Evolutionary conservation across 768 basidiomycete genomes (phyloP), one percentile per base, ranked within the genome.

Genomic region (Leccinum uliginosum): DNA sequence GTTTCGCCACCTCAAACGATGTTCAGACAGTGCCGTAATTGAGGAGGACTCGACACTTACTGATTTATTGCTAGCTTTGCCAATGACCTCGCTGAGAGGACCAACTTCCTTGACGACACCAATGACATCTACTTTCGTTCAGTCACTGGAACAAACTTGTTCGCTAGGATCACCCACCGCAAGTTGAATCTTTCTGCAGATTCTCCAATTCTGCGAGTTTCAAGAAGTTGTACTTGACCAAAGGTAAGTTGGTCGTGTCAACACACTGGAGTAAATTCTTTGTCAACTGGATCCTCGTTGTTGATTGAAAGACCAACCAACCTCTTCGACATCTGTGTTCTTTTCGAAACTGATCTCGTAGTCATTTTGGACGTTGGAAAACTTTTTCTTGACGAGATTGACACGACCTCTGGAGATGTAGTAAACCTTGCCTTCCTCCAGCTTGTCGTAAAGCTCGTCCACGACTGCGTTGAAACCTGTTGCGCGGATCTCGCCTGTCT

Each of bases 331-430:
- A 58, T 91, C 89, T 0, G 93, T 93, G 55, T 83, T 79, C 59
- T 81, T 83, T 61, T 94, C 92, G n/a, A 99, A 78, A 50, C 76
- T 79, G 60, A 99, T 83, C 70, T 98, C 95, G 65, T 98, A 98
- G 67, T 98, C 95, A 67, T 95, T 97, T 60, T 80, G 75, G 50
- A 96, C 73, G 67, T 91, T 93, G 32, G 83, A 89, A 72, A 96
- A 99, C 73, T 97, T 95, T 75, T 94, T 98, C 77, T 97, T 98
- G 30, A 95, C 96, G 14, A 98, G 84, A 66, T 93, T 92, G 67
- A 98, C 88, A 50, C 92, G 83, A 6, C 90, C 97, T 68, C 88
- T 91, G 0, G 93, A 93, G 54, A 98, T 79, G 66, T 80, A 93
- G 70, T 94, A 98, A 8, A 95, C 94, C 67, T 94, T 94, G 50